Conservation (phyloP, 225 moss, liverwort and hornwort species). For the Lunularia cruciata region DNA sequence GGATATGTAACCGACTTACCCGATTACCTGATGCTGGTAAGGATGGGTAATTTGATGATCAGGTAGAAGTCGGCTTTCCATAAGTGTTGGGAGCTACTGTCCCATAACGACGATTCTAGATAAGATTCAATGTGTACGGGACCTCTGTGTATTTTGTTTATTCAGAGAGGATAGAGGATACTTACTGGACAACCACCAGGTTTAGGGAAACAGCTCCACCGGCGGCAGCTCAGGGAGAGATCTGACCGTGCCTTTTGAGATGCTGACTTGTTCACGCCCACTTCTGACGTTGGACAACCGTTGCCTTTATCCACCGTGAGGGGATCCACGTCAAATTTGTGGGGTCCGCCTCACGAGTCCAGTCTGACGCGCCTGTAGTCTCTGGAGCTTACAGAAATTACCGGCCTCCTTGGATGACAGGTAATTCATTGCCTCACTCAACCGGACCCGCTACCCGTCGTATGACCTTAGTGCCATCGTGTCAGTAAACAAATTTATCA, state of each 20-base stretch:
- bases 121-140: background rate
- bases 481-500: too few species aligned
- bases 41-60: background rate
- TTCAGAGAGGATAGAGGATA: background rate
- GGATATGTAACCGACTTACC: too few species aligned
- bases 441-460: too few species aligned
- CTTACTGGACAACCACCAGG: background rate
- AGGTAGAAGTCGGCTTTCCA: background rate
- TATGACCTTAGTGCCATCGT: too few species aligned
- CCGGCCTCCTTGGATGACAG: too few species aligned
- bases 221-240: too few species aligned
- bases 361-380: too few species aligned
- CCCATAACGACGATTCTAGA: slow-evolving; percentile 14
- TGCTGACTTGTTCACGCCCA: slow-evolving; percentile 5
- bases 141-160: background rate
- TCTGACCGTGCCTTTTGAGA: background rate
- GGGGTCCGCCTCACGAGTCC: slow-evolving; percentile 3
- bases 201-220: too few species aligned
- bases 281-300: background rate
- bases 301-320: background rate
- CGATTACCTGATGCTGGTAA: background rate
- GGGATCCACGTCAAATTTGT: background rate
- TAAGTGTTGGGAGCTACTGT: background rate
- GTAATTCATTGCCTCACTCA: too few species aligned
- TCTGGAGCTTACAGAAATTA: too few species aligned